Evolutionary conservation across 1,139 yeast species (phyloP), one percentile per base, ranked within the genome.

Genomic region (Kluyveromyces sp.): DNA sequence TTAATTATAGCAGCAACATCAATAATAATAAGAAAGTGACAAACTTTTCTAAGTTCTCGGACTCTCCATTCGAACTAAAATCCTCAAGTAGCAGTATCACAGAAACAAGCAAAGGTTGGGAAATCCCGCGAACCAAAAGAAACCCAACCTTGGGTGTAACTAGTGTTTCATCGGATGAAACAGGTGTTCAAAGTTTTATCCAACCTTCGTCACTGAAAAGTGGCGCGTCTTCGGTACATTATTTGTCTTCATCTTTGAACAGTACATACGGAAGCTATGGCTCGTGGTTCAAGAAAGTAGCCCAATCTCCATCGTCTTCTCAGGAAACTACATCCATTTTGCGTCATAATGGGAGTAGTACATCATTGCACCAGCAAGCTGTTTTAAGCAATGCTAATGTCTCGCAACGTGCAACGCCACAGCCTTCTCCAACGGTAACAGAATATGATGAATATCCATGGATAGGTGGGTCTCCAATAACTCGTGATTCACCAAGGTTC

Each of bases 361-460:
- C 58, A 2, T 61, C 65, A 2, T 37, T 60, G 31, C 59, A 55
- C 31, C 64, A 61, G 41, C 38, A 46, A 15, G 46, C 45, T 25
- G 46, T 46, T 3, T 34, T 44, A 10, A 50, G 49, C 31, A 37
- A 37, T 26, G 29, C 29, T 15, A 48, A 36, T 35, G 41, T 26
- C 15, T 34, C 38, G 15, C 39, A 41, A 34, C 41, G 50, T 27
- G 48, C 50, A 6, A 55, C 63, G 3, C 62, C 65, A 4, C 60
- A 59, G 39, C 64, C 56, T 4, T 61, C 67, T 4, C 66, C 66
- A 5, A 58, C 65, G 4, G 51, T 60, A 5, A 52, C 51, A 39
- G 66, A 61, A 45, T 60, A 59, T 45, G 64, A 61, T 4, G 66
- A 63, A 38, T 63, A 56, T 41, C 65, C 66, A 5, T 63, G 67